Base-by-base conservation (phyloP, 257 asterid genomes). In the Parsonsia alboflavescens region DNA sequence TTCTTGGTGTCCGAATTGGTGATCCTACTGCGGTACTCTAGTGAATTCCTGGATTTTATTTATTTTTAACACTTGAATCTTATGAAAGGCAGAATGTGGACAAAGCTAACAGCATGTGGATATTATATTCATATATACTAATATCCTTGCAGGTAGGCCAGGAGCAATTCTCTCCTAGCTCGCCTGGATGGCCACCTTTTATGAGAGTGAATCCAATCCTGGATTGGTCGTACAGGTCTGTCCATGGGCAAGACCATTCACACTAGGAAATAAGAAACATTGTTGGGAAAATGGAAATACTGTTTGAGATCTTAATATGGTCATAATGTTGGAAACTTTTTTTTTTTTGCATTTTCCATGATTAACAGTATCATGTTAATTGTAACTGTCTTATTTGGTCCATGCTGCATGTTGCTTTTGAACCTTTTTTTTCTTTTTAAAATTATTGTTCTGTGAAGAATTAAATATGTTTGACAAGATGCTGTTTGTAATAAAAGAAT, bases 171-270 rank as follows among this genome's bases (percentile, higher is more conserved):
- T 89, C 97, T 44, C 97, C 97, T 17, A 93, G 98, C 87, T 89
- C 98, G 41, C 93, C 91, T 48, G 97, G 98, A 54, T 91, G 96
- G 97, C 97, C 98, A 26, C 86, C 96, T 84, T 93, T 93, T 81
- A 93, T 93, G 98, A 88, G 97, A 86, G 96, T 93, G 80, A 93
- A 93, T 80, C 98, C 98, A 80, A 90, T 93, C 50, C 84, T 93
- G 86, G 98, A 93, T 85, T 93, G 98, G 98, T 93, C 97, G 24
- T 93, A 91, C 88, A 91, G 97, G 98, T 90, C 1, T 22, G 83
- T 78, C 45, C 3, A 70, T 7, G 22, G 46, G 62, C 70, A 59
- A 39, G 73, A 50, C 44, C 36, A 56, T 71, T 56, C 71, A 39
- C 30, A 28, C 46, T 46, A 59, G 44, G 16, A 54, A 46, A 53